These are phyloP conservation scores for Boletus subcaerulescens DNA, from an alignment of 768 basidiomycete genomes.

Conservation along the genomic window DNA sequence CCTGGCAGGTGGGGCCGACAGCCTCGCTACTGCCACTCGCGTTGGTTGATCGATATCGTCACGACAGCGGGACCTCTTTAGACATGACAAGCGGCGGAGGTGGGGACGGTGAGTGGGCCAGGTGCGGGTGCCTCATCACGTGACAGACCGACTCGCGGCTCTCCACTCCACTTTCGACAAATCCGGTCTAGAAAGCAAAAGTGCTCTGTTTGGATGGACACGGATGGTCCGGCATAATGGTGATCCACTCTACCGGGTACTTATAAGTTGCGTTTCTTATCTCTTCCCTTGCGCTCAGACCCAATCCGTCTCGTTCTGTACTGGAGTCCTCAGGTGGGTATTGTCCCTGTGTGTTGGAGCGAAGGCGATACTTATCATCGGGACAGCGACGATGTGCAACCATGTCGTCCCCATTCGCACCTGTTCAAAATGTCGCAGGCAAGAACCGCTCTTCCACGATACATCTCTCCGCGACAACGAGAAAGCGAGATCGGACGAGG, in stretches of 20 bases:
- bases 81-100: too few relatives aligned
- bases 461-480: constrained; percentile 14
- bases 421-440: constrained; percentile 27
- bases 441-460: constrained; percentile 27
- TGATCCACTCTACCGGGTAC: constrained; percentile 7
- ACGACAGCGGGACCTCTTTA: too few relatives aligned
- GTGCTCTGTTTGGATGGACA: neutral
- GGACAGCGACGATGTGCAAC: constrained; percentile 26
- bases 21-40: too few relatives aligned
- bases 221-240: constrained; percentile 2
- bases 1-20: too few relatives aligned
- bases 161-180: too few relatives aligned
- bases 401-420: constrained; percentile 30
- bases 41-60: too few relatives aligned
- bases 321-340: neutral
- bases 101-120: too few relatives aligned
- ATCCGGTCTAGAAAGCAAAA: constrained; percentile 5
- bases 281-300: neutral
- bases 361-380: neutral
- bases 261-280: constrained; percentile 5
- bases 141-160: too few relatives aligned
- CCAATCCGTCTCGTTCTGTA: neutral
- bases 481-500: constrained; percentile 18
- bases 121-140: too few relatives aligned
- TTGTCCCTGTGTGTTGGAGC: too few relatives aligned